Evolutionary conservation across 163 green algal genomes (phyloP), one percentile per base, ranked within the genome.

Genomic region (Chlamydomonas reinhardtii): DNA sequence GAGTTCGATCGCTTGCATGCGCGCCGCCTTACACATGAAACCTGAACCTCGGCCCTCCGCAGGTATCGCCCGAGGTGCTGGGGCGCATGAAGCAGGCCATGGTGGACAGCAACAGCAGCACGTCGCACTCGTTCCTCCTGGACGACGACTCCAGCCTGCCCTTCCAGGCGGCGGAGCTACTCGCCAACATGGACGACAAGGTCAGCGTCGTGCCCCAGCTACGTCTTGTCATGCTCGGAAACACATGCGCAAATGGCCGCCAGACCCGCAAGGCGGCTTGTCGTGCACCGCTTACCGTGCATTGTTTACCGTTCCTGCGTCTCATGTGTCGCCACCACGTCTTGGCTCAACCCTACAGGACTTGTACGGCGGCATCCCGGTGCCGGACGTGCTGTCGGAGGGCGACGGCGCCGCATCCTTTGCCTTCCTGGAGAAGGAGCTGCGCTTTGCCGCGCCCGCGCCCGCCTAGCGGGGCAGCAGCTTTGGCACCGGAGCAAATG

Each of bases 111-210:
- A 94, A 93, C 88, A 95, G 84, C 73, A 88, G 88, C 32, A 91
- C 91, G 61, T 91, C 66, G 52, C 98, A 99, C 93, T 97, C 92
- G 16, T 99, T 99, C 97, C 93, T 99, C 75, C 94, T 99, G 77
- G 98, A 99, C 79, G 98, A 99, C 82, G 98, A 99, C 92, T 96
- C 92, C 29, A 96, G 94, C 86, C 96, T 99, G 76, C 98, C 97
- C 20, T 99, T 99, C 89, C 92, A 89, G 20, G 92, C 96, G 32
- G 93, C 97, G 52, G 96, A 99, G 73, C 95, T 99, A 34, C 90
- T 94, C 12, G 89, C 88, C 5, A 91, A 92, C 69, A 94, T 98
- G 92, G 93, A 98, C 66, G 96, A 98, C 89, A 95, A 97, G 89
- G 93, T 96, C 39, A 11, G 80, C 32, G 19, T 5, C 39, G 39